Base-by-base conservation (phyloP, 2,329 filamentous ascomycete genomes). In the Grosmannia huntii region DNA sequence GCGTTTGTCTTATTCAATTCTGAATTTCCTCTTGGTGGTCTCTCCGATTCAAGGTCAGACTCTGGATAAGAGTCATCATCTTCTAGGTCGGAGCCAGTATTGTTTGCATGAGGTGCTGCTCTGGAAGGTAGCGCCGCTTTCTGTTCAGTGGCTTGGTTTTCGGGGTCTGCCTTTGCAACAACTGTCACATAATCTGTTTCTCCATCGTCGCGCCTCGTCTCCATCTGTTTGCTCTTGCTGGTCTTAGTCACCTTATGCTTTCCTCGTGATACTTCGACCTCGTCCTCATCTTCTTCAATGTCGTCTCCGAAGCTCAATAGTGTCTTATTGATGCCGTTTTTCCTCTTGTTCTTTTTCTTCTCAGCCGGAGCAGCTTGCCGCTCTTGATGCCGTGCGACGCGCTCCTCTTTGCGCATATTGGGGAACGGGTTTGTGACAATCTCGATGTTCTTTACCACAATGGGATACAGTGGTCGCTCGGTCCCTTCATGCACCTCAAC, bases 391-490 rank as follows among this genome's bases (percentile, higher is more conserved):
- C 70, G 77, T 36, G 74, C 74, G 16, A 82, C 81, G 58, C 79
- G 78, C 55, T 80, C 76, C 64, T 84, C 79, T 73, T 83, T 87
- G 65, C 84, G 81, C 86, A 94, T 90, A 66, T 88, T 87, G 54
- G 86, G 81, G 61, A 92, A 95, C 0, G 88, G 88, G 66, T 94
- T 94, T 53, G 90, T 82, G 62, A 94, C 69, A 23, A 95, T 83
- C 69, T 94, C 88, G 31, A 87, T 75, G 23, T 78, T 75, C 4
- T 82, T 84, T 60, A 99, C 85, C 70, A 85, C 90, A 41, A 90
- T 82, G 0, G 92, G 86, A 69, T 96, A 99, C 54, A 95, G 72
- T 2, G 92, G 92, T 61, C 90, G 80, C 62, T 97, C 92, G 7
- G 82, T 85, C 19, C 84, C 86, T 57, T 89, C 85, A 28, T 86